These are phyloP conservation scores for Chalciporus pseudorubinellus DNA, from an alignment of 768 basidiomycete species.

Conservation along the genomic window DNA sequence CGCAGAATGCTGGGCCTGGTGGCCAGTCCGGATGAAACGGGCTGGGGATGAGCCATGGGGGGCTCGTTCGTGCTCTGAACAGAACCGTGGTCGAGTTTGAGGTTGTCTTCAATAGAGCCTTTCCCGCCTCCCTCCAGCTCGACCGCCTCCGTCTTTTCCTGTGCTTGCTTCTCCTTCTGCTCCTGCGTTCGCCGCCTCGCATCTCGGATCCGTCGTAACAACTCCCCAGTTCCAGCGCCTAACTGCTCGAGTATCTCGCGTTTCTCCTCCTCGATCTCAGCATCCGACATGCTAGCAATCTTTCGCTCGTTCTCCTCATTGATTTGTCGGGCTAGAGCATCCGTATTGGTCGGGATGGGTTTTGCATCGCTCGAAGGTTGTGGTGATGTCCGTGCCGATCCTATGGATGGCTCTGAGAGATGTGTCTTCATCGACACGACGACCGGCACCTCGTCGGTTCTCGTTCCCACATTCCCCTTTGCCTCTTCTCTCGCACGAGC, in stretches of 20 bases:
- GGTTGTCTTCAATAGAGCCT: neutral
- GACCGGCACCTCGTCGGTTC: constrained; percentile 14
- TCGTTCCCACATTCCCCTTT: constrained; percentile 21
- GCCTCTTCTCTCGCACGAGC: constrained; percentile 44
- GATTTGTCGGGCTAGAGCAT: constrained; percentile 54
- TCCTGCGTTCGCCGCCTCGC: neutral
- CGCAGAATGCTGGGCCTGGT: constrained; percentile 24
- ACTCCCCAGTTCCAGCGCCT: constrained; percentile 60
- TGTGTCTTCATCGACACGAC: constrained; percentile 27
- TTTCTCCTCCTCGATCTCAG: constrained; percentile 65
- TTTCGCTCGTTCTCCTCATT: constrained; percentile 63
- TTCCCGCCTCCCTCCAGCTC: neutral
- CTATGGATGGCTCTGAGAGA: neutral
- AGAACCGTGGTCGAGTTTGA: neutral
- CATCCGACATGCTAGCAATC: constrained; percentile 67
- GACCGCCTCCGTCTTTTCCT: neutral
- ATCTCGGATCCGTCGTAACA: constrained; percentile 37
- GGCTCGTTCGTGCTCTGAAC: neutral
- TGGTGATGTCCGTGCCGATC: neutral
- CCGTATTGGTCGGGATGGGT: constrained; percentile 23
- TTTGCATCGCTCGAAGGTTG: constrained; percentile 7
- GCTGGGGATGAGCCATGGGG: neutral
- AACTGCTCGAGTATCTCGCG: constrained; percentile 69
- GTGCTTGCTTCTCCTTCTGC: neutral
- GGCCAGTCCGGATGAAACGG: constrained; percentile 10